Evolutionary conservation across 164 flowering plant genomes (phyloP).

Genomic region (Akebia trifoliata): DNA sequence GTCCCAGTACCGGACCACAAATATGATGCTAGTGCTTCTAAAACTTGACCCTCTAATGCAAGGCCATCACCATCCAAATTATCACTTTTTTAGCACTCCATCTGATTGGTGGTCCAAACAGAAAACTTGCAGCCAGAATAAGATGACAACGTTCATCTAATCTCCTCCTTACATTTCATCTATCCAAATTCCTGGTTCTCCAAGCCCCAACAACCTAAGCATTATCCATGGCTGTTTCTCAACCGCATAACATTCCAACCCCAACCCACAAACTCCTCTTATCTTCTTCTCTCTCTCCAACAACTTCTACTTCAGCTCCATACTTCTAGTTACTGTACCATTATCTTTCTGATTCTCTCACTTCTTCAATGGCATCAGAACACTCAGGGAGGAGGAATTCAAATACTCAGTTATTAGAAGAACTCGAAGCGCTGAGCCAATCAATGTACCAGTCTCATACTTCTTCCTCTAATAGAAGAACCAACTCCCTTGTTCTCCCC

Average conservation of each 20-base stretch:
- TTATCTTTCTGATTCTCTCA: not conserved
- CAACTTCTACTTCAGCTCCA: not conserved
- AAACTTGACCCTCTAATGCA: too few relatives aligned
- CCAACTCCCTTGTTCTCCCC: conserved; percentile 81
- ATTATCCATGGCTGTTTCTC: conserved; percentile 26
- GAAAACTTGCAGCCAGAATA: too few relatives aligned
- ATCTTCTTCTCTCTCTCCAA: not conserved
- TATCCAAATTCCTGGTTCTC: conserved; percentile 21
- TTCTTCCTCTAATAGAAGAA: conserved; percentile 44
- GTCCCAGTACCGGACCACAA: too few relatives aligned
- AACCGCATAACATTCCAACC: conserved; percentile 25
- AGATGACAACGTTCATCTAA: conserved; percentile 12
- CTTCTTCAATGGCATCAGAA: conserved; percentile 24
- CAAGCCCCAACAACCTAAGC: conserved; percentile 21
- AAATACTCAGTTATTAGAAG: conserved; percentile 56
- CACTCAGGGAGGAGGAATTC: conserved; percentile 40
- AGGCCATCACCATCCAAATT: too few relatives aligned
- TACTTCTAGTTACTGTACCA: not conserved
- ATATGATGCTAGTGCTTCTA: too few relatives aligned
- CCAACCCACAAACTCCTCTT: conserved; percentile 1
- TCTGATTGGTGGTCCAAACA: too few relatives aligned
- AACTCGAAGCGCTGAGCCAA: conserved; percentile 67
- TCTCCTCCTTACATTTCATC: conserved; percentile 25
- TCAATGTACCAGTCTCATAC: conserved; percentile 64
- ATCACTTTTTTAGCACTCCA: too few relatives aligned